Conservation (phyloP, 1,139 yeast genomes). For the Fermentozyma sake region DNA sequence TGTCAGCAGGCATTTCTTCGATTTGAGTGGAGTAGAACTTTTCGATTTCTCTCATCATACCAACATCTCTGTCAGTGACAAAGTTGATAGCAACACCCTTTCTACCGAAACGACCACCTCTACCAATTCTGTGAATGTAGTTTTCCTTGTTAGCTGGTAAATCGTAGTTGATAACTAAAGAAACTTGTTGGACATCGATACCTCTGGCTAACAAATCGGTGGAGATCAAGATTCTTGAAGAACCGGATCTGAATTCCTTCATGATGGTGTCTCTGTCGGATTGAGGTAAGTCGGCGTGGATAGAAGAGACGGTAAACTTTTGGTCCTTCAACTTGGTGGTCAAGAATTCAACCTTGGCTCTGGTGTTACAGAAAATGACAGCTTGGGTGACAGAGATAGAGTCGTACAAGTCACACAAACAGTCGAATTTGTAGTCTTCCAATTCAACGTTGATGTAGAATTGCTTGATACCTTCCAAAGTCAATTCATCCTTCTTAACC, state of each 20-base stretch:
- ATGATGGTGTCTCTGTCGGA: conserved; percentile 95
- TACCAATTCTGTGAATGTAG: conserved; percentile 99
- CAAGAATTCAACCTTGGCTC: conserved; percentile 93
- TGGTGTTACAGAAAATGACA: conserved; percentile 98
- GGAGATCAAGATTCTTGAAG: conserved; percentile 93
- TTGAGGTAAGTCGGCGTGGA: conserved; percentile 97
- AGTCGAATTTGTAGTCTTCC: conserved; percentile 92
- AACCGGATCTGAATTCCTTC: conserved; percentile 98
- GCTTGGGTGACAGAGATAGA: conserved; percentile 98
- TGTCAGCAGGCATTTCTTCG: conserved; percentile 95
- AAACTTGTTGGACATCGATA: conserved; percentile 98
- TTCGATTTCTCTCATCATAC: conserved; percentile 95
- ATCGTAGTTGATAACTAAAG: conserved; percentile 96
- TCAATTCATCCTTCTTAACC: conserved; percentile 97
- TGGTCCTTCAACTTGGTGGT: conserved; percentile 81
- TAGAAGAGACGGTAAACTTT: conserved; percentile 93
- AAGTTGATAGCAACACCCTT: conserved; percentile 99
- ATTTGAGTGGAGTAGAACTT: conserved; percentile 97
- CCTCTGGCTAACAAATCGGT: conserved; percentile 99
- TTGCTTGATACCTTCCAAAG: conserved; percentile 98
- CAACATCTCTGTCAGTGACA: conserved; percentile 86
- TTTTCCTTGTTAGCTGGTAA: conserved; percentile 96
- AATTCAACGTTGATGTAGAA: conserved; percentile 90
- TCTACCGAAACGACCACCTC: conserved; percentile 99
- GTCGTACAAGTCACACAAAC: conserved; percentile 95